These are phyloP conservation scores for Stramenopiles sp. DNA, from an alignment of 352 stramenopile species.

Conservation along the genomic window DNA sequence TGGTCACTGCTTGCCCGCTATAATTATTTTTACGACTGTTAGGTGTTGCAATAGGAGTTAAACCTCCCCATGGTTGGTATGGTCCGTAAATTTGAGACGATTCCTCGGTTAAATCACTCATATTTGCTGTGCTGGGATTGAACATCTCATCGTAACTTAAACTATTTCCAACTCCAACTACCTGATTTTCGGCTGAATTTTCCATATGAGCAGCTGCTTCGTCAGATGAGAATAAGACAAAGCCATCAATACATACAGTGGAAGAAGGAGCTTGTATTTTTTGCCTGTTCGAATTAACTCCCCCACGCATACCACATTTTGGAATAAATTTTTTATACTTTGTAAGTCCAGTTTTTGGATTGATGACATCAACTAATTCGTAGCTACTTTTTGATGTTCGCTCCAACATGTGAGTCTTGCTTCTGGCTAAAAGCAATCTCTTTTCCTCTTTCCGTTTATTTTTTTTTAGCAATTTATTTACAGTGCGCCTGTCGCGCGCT, in stretches of 20 bases:
- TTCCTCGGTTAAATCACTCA: no score
- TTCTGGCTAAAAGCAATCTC: background rate
- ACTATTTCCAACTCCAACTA: background rate
- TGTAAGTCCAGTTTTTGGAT: no score
- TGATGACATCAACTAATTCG: no score
- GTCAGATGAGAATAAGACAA: background rate
- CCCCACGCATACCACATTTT: no score
- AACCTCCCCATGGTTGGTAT: background rate
- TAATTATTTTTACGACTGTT: background rate
- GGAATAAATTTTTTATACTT: no score
- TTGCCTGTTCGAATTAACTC: no score
- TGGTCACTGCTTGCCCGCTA: no score
- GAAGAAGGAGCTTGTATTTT: no score
- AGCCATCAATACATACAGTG: background rate
- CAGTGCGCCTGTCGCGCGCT: background rate
- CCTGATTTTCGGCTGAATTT: background rate
- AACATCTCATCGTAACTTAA: no score
- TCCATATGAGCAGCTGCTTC: background rate
- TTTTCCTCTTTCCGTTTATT: background rate
- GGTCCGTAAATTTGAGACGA: background rate
- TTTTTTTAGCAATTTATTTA: conserved; percentile 2
- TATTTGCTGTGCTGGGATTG: background rate
- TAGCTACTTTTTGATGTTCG: no score
- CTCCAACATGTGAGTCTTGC: no score
- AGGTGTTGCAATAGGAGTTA: background rate